phyloP scores from a whole-genome alignment of 495 filamentous ascomycete species.

The Penicillium lividum region DNA sequence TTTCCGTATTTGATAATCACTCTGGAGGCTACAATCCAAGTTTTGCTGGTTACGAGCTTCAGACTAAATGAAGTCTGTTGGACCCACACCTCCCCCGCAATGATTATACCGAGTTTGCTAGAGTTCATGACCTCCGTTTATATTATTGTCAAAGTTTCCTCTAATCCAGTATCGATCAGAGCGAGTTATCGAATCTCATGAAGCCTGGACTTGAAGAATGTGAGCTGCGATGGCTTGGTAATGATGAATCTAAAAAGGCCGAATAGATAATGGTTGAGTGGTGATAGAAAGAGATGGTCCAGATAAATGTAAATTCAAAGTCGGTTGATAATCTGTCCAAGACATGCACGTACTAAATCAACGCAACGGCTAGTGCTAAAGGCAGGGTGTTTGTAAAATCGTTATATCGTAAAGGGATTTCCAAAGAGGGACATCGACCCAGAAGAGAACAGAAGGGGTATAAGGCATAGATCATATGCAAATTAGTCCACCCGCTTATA shows the following conservation, averaged over 20 bases:
- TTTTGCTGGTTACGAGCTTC: no score
- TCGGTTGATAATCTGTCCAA: neutral
- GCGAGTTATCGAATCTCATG: no score
- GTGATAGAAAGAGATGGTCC: neutral
- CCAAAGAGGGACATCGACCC: neutral
- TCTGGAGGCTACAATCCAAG: no score
- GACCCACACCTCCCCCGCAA: no score
- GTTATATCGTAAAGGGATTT: neutral
- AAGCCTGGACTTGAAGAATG: no score
- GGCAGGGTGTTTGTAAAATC: neutral
- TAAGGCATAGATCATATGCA: conserved; percentile 3
- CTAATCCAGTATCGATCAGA: no score
- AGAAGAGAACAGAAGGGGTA: conserved; percentile 1
- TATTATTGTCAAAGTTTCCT: no score
- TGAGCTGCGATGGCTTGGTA: no score
- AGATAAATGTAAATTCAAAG: neutral
- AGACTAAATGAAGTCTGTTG: no score
- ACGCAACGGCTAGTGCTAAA: neutral
- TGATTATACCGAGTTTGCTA: no score
- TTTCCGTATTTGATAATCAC: neutral
- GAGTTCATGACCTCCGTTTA: no score
- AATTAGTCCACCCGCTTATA: conserved; percentile 39
- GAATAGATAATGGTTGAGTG: neutral
- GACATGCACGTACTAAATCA: neutral
- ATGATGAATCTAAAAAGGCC: no score